Evolutionary conservation across 1,284 basidiomycete species (phyloP).

Genomic region (Crucibulum parvulum): DNA sequence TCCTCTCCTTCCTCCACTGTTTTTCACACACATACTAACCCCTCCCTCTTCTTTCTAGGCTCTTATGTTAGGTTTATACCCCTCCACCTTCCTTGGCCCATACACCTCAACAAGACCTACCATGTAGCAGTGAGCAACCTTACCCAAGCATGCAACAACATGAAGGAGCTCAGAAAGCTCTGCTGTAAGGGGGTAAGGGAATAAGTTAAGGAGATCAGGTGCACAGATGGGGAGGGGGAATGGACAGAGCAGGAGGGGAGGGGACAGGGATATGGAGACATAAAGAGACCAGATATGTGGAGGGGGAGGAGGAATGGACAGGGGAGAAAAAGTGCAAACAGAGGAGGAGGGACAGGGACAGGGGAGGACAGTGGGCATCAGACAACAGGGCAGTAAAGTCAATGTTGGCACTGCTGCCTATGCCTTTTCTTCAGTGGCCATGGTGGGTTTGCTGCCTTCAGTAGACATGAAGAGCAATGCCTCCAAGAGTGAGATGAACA

Average conservation of each 20-base stretch:
- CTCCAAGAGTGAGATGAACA: too few relatives aligned
- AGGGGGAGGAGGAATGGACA: too few relatives aligned
- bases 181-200: constrained; percentile 28
- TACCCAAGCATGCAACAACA: constrained; percentile 34
- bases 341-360: too few relatives aligned
- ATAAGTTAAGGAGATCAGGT: constrained; percentile 26
- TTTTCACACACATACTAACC: neutral
- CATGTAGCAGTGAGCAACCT: constrained; percentile 34
- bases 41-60: constrained; percentile 2
- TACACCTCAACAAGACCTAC: constrained; percentile 29
- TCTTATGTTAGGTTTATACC: constrained; percentile 27
- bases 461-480: too few relatives aligned
- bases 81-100: constrained; percentile 34
- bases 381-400: too few relatives aligned
- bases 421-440: too few relatives aligned
- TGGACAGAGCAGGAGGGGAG: neutral
- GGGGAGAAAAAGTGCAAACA: too few relatives aligned
- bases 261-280: too few relatives aligned
- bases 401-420: too few relatives aligned
- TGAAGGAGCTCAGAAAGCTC: constrained; percentile 30
- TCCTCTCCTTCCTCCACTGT: neutral
- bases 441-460: too few relatives aligned
- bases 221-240: neutral
- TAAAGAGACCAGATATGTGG: too few relatives aligned
- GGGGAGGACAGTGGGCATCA: too few relatives aligned